Conservation (phyloP, 495 filamentous ascomycete species). For the Pyrenopolyporus hunteri region DNA sequence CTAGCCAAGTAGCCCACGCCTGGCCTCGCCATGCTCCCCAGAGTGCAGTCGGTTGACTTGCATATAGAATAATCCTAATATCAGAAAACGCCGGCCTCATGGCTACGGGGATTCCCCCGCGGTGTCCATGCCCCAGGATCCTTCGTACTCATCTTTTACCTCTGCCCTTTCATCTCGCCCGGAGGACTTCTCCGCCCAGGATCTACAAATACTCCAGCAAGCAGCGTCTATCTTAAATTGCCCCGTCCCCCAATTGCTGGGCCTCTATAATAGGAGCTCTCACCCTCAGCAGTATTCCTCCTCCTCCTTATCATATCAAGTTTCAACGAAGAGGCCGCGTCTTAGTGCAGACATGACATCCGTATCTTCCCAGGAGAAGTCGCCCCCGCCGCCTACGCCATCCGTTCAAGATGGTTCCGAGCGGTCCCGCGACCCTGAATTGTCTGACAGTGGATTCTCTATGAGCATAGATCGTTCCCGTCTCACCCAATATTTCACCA, state of each 20-base stretch:
- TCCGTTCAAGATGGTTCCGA: constrained; percentile 35
- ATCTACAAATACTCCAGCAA: constrained; percentile 50
- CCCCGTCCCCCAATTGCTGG: constrained; percentile 38
- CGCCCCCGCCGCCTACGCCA: constrained; percentile 33
- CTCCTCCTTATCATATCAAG: constrained; percentile 25
- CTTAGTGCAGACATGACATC: constrained; percentile 40
- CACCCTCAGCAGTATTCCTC: constrained; percentile 30
- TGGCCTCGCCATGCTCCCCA: constrained; percentile 19
- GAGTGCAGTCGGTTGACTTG: constrained; percentile 54
- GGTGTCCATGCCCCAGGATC: constrained; percentile 48
- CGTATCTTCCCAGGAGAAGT: constrained; percentile 47
- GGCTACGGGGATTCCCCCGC: constrained; percentile 48
- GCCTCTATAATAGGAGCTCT: constrained; percentile 39
- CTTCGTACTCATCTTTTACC: constrained; percentile 40
- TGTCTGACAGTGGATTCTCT: constrained; percentile 30
- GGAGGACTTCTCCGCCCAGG: constrained; percentile 41
- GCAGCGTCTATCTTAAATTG: constrained; percentile 43
- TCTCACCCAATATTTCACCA: constrained; percentile 48
- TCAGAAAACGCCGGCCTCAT: constrained; percentile 56
- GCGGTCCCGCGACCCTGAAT: constrained; percentile 29
- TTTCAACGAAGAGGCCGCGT: constrained; percentile 47
- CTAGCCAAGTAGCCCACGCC: constrained; percentile 40
- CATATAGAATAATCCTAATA: constrained; percentile 55
- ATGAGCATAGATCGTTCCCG: constrained; percentile 45
- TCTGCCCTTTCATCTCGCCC: constrained; percentile 38